phyloP scores from a whole-genome alignment of 305 asterid species.

The Galium porrigens region DNA sequence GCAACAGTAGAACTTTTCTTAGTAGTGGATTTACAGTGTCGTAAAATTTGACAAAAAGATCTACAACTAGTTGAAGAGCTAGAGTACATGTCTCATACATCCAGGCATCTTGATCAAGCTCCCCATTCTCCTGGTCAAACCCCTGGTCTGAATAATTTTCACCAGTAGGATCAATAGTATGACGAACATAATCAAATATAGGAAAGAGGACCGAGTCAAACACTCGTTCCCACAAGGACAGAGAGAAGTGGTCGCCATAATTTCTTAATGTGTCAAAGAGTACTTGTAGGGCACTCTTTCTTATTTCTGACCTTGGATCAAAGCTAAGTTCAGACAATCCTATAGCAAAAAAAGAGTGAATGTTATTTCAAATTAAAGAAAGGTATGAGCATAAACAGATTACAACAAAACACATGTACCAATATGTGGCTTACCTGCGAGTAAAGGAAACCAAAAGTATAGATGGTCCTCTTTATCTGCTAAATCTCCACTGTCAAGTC shows the following conservation, averaged over 20 bases:
- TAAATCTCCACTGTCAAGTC: slow-evolving; percentile 46
- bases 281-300: slow-evolving; percentile 87
- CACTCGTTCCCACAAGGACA: slow-evolving; percentile 90
- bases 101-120: slow-evolving; percentile 91
- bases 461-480: slow-evolving; percentile 75
- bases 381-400: not conserved
- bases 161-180: slow-evolving; percentile 76
- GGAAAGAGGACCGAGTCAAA: slow-evolving; percentile 94
- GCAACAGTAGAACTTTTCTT: slow-evolving; percentile 59
- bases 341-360: slow-evolving; percentile 25
- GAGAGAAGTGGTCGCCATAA: slow-evolving; percentile 86
- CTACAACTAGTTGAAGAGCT: slow-evolving; percentile 93
- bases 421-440: slow-evolving; percentile 55
- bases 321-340: slow-evolving; percentile 97
- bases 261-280: slow-evolving; percentile 87
- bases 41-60: slow-evolving; percentile 88
- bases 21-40: slow-evolving; percentile 87
- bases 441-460: slow-evolving; percentile 89
- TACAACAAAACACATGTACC: slow-evolving; percentile 4
- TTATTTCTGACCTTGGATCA: slow-evolving; percentile 88
- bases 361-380: slow-evolving; percentile 1
- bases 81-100: slow-evolving; percentile 94
- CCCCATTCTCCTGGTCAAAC: slow-evolving; percentile 47
- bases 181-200: slow-evolving; percentile 84
- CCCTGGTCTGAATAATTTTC: slow-evolving; percentile 36